phyloP scores from a whole-genome alignment of 139 green algal species.

The Haematococcus sp. region DNA sequence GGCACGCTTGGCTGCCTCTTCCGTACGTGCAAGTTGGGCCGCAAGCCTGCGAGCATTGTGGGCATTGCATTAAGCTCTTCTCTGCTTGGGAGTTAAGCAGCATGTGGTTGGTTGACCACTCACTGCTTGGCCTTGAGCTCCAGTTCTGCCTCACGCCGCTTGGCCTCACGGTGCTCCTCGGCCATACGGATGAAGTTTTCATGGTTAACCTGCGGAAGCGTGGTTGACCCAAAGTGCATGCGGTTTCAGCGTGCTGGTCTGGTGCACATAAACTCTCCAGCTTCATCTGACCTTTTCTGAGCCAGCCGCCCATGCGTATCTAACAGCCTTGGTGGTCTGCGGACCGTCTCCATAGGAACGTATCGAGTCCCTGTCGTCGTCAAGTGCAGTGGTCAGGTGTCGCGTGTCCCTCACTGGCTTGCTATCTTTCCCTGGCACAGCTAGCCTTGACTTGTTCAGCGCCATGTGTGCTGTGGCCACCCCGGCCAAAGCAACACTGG shows the following conservation, averaged over 20 bases:
- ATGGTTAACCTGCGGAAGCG: constrained; percentile 44
- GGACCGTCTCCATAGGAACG: not conserved
- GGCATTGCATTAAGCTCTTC: not conserved
- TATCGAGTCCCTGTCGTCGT: not conserved
- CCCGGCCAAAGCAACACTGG: too few species aligned
- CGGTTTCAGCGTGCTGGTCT: not conserved
- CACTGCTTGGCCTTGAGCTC: constrained; percentile 58
- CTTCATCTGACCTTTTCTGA: constrained; percentile 18
- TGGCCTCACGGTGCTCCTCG: constrained; percentile 47
- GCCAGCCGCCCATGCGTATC: constrained; percentile 17
- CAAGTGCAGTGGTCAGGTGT: not conserved
- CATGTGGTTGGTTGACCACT: constrained; percentile 1
- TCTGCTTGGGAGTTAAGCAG: not conserved
- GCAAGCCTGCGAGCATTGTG: constrained; percentile 49
- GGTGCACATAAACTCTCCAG: not conserved
- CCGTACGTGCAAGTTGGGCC: constrained; percentile 69
- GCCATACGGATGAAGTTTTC: constrained; percentile 54
- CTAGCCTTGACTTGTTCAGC: not conserved
- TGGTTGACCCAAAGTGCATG: not conserved
- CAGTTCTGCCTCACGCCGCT: constrained; percentile 35
- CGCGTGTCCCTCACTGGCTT: not conserved
- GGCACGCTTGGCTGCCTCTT: constrained; percentile 73
- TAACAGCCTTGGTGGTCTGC: not conserved
- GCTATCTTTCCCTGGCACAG: not conserved
- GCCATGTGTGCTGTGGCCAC: too few species aligned